Evolutionary conservation across 1,284 basidiomycete genomes (phyloP), one percentile per base, ranked within the genome.

Genomic region (Sphagnurus paluster): DNA sequence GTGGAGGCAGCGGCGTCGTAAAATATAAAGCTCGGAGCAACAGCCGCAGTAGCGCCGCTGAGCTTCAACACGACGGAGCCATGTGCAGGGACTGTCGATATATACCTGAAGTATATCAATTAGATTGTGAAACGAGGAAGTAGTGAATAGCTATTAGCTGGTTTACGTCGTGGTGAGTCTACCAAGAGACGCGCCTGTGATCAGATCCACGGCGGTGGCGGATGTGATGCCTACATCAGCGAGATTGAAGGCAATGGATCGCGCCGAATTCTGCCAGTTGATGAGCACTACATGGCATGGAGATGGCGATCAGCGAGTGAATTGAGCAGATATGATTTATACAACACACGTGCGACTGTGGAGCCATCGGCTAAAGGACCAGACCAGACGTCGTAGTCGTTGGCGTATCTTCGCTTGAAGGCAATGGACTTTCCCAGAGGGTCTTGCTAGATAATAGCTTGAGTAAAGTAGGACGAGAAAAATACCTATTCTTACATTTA

Each of bases 371-470:
- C 61, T 16, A 77, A 55, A 24, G 72, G 71, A 6, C 75, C 75
- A 21, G 71, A 63, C 75, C 75, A 79, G 5, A 77, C 71, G 48
- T 79, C 76, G 44, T 72, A 62, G 44, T 74, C 71, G 45, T 74
- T 71, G 0, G 72, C 71, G 54, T 77, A 77, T 38, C 76, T 69
- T 42, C 75, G 66, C 52, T 64, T 70, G 59, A 77, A 76, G 14
- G 50, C 56, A 30, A 77, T 72, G 17, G 75, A 76, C 56, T 62
- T 65, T 23, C 75, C 76, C 7, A 77, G 57, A 28, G 66, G 30
- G 49, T 78, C 76, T 75, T 77, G 74, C 75, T 76, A 49, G 20
- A 39, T n/a, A 26, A 39, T 2, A 7, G 7, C 10, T 14, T 46
- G 47, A 45, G 25, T 25, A 38, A 34, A 39, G 8, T 41, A 13